Evolutionary conservation across 2,329 filamentous ascomycete species (phyloP).

Genomic region (Penicillium sp.): DNA sequence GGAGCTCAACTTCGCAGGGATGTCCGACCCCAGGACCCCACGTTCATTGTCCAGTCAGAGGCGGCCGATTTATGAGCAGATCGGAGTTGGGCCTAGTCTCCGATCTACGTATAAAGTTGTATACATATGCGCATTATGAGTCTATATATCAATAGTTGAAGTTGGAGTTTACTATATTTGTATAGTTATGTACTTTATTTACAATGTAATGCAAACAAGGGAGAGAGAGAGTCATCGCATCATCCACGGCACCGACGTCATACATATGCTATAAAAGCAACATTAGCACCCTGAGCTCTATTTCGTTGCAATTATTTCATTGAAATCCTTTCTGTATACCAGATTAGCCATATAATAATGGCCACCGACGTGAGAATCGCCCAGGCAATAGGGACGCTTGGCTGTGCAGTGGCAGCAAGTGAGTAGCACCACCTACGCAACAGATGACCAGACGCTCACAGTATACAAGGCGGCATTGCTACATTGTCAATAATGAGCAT

Average conservation of each 20-base stretch:
- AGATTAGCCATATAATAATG: not conserved
- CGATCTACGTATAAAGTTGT: not conserved
- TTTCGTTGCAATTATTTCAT: not conserved
- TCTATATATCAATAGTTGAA: not conserved
- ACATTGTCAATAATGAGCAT: slow-evolving; percentile 23
- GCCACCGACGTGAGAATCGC: slow-evolving; percentile 7
- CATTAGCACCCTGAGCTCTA: no score
- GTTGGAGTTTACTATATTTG: not conserved
- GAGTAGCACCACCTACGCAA: not conserved
- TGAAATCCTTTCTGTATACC: not conserved
- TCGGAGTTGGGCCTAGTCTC: slow-evolving; percentile 11
- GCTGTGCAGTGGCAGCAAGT: slow-evolving; percentile 11
- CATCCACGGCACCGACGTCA: not conserved
- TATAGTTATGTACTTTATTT: not conserved
- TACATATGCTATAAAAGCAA: not conserved
- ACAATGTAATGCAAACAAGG: not conserved
- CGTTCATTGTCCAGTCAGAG: slow-evolving; percentile 8
- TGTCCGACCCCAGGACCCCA: slow-evolving; percentile 12
- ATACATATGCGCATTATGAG: not conserved
- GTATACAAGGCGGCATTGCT: slow-evolving; percentile 28
- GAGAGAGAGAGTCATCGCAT: not conserved
- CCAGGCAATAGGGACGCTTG: slow-evolving; percentile 14
- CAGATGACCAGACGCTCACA: not conserved
- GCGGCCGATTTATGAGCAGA: slow-evolving; percentile 7
- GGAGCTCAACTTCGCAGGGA: slow-evolving; percentile 2